These are phyloP conservation scores for Dichotomocladium elegans DNA, from an alignment of 371 early-diverging fungal genomes.

Conservation along the genomic window DNA sequence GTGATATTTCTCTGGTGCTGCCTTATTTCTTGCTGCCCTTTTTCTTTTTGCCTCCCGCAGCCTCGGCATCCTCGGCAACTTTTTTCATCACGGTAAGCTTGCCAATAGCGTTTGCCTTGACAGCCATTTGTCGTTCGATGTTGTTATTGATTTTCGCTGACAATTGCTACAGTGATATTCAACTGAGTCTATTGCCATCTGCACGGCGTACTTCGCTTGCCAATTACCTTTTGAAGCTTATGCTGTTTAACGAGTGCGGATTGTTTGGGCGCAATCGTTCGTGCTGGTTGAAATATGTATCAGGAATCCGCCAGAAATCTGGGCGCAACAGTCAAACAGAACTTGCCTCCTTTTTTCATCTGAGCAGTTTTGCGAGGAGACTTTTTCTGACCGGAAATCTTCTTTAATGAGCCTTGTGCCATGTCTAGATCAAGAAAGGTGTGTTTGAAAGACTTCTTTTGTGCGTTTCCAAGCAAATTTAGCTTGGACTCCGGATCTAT, in stretches of 20 bases:
- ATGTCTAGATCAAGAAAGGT: slow-evolving; percentile 13
- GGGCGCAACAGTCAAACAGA: neutral
- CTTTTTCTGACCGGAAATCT: slow-evolving; percentile 39
- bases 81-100: slow-evolving; percentile 69
- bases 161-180: slow-evolving; percentile 37
- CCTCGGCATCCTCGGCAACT: slow-evolving; percentile 46
- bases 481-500: too few species aligned
- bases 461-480: too few species aligned
- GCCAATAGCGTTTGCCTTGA: slow-evolving; percentile 66
- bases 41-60: slow-evolving; percentile 24
- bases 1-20: neutral
- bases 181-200: neutral
- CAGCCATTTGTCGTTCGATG: slow-evolving; percentile 66
- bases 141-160: slow-evolving; percentile 59
- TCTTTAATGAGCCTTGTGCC: slow-evolving; percentile 55
- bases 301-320: neutral
- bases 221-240: slow-evolving; percentile 47
- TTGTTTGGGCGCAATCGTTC: slow-evolving; percentile 58
- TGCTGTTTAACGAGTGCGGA: slow-evolving; percentile 52
- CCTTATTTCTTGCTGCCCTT: slow-evolving; percentile 12
- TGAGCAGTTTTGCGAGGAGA: slow-evolving; percentile 46
- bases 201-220: too few species aligned
- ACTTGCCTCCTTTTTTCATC: slow-evolving; percentile 54
- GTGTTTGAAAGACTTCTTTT: neutral
- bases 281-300: slow-evolving; percentile 22